A percentile compares a stretch with the other conserved stretches of the same genome.
phyloP scores from a whole-genome alignment of 306 rosid genomes.

The Dryas octopetala region DNA sequence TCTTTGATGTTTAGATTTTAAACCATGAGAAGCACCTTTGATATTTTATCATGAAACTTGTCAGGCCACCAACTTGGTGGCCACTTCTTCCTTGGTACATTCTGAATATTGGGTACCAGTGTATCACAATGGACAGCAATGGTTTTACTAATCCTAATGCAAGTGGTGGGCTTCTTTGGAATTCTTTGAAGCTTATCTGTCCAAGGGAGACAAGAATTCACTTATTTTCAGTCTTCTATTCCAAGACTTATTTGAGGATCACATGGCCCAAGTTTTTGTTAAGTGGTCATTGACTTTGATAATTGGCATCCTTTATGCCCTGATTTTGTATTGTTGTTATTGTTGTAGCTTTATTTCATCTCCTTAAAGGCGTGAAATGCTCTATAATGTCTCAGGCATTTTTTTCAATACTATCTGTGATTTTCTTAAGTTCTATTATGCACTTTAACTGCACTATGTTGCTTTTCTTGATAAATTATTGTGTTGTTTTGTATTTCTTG shows the following conservation, averaged over 20 bases:
- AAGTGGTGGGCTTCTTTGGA: neutral
- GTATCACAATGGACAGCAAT: neutral
- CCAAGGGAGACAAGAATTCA: neutral
- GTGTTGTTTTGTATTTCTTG: slow-evolving; percentile 11
- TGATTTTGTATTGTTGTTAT: neutral
- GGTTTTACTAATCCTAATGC: neutral
- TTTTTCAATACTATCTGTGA: neutral
- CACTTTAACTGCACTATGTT: slow-evolving; percentile 3
- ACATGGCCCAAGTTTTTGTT: neutral
- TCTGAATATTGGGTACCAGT: too few species aligned
- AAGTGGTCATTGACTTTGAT: neutral
- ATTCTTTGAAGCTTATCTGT: neutral
- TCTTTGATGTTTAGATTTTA: neutral
- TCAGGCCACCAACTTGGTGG: slow-evolving; percentile 4
- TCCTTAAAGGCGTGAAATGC: neutral
- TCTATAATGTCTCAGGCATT: neutral
- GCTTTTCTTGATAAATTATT: slow-evolving; percentile 1
- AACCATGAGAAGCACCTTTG: neutral
- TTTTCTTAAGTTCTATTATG: neutral
- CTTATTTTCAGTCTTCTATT: neutral
- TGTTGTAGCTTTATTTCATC: neutral
- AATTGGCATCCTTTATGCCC: neutral
- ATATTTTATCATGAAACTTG: neutral
- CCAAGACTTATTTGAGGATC: neutral
- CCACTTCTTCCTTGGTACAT: neutral